phyloP scores from a whole-genome alignment of 202 grass and related monocot genomes.

The Panicum hallii region DNA sequence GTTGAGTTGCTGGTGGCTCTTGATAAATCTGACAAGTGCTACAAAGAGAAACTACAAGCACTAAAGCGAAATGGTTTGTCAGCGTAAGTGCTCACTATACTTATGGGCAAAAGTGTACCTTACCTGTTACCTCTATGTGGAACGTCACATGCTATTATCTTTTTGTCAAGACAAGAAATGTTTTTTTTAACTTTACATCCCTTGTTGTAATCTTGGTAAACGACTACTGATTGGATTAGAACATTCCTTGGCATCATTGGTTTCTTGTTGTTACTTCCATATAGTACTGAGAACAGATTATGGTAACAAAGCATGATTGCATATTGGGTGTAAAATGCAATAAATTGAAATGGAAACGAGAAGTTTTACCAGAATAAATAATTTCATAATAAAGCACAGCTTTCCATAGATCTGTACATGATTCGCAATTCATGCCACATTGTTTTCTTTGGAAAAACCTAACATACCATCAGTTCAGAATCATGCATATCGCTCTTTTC shows the following conservation, averaged over 20 bases:
- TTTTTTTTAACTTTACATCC: neutral
- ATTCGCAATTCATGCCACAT: neutral
- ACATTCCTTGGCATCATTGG: constrained; percentile 4
- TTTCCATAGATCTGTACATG: constrained; percentile 20
- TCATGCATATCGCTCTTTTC: constrained; percentile 13
- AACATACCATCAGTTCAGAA: constrained; percentile 19
- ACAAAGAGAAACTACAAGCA: constrained; percentile 83
- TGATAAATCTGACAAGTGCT: constrained; percentile 83
- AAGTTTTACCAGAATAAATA: constrained; percentile 22
- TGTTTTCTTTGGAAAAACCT: constrained; percentile 10
- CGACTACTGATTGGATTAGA: neutral
- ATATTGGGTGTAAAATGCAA: constrained; percentile 3
- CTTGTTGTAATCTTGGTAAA: constrained; percentile 28
- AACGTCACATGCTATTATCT: constrained; percentile 20
- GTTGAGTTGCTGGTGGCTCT: constrained; percentile 82
- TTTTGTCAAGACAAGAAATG: constrained; percentile 9
- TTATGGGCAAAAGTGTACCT: constrained; percentile 6
- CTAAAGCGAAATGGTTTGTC: constrained; percentile 74
- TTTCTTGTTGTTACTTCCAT: constrained; percentile 29
- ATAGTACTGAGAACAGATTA: constrained; percentile 10
- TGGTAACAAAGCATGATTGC: neutral
- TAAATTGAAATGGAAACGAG: neutral
- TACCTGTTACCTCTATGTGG: constrained; percentile 21
- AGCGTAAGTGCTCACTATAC: constrained; percentile 65
- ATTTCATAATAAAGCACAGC: constrained; percentile 9